Base-by-base conservation (phyloP, 371 early-diverging fungal genomes). In the Fennellomyces sp. region DNA sequence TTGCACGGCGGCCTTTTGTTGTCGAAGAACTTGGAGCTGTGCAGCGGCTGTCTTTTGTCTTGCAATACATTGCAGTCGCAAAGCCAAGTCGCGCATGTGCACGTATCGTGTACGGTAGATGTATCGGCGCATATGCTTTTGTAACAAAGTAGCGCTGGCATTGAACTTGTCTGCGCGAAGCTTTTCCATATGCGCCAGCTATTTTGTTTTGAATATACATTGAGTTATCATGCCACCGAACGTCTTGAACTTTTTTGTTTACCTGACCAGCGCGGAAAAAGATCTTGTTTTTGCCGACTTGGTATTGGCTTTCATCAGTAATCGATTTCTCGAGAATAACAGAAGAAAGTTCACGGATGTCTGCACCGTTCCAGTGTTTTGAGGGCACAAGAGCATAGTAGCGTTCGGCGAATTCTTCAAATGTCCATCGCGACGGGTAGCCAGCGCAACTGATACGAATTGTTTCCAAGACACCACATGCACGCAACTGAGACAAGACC, bases 381-480 rank as follows among this genome's bases (percentile, higher is more conserved):
- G 90, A 89, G 33, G 85, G 80, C 17, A 94, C 87, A 50, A 99
- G 76, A 63, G 96, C 82, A 76, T 91, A 93, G 81, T 95, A 98
- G 11, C 97, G 90, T 59, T 93, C 90, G 28, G 90, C 91, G 71
- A 99, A 99, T 65, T 99, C 99, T 52, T 84, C 82, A 76, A 93
- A 96, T n/a, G 88, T 84, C 83, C 95, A 89, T 27, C 98, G 87
- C 3, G 93, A 87, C 12, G 99, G 99, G 74, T 98, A 99, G n/a
- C 99, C 99, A 28, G 94, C 95, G 70, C 98, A 94, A 70, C 93
- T 92, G 73, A 99, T 99, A 36, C 97, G 90, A 65, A 99, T 99
- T 4, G 99, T 99, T 79, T 99, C 99, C 23, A 99, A 73, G 13
- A 99, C 99, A 87, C 99, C 99, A 82, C 99, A 99, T 25, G 99